A percentile compares a stretch with the other conserved stretches of the same genome.
These are phyloP conservation scores for Bruguiera gymnorhiza DNA, from an alignment of 345 rosid genomes.

Conservation along the genomic window DNA sequence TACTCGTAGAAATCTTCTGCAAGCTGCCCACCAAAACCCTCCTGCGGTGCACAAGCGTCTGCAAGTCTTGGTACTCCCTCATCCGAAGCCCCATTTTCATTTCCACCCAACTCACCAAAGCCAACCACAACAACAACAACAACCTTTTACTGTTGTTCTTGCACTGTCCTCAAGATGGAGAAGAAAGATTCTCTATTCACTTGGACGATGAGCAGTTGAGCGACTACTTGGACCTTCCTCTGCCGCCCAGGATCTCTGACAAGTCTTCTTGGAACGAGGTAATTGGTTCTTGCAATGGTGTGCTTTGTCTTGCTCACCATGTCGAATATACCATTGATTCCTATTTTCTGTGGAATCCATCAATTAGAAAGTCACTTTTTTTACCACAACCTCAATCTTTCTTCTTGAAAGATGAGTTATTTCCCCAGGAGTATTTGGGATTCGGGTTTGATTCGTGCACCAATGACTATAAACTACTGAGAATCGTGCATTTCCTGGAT, in stretches of 20 bases:
- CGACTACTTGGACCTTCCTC: neutral
- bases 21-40: conserved; percentile 1
- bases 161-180: neutral
- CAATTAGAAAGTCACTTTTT: neutral
- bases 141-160: no score
- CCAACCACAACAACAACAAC: neutral
- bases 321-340: neutral
- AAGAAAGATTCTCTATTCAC: neutral
- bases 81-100: conserved; percentile 9
- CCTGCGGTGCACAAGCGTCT: neutral
- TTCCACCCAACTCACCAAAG: neutral
- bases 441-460: neutral
- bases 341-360: neutral
- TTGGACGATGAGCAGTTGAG: neutral
- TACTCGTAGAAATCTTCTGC: neutral
- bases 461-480: neutral
- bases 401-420: neutral
- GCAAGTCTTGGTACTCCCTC: conserved; percentile 12
- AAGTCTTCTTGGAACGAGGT: neutral
- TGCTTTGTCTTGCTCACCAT: neutral
- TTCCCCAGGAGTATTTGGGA: neutral
- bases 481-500: neutral
- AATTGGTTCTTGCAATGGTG: neutral
- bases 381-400: neutral
- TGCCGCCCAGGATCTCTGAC: neutral